phyloP scores from a whole-genome alignment of 108 stramenopile genomes.

The Discostella stelligeroides region DNA sequence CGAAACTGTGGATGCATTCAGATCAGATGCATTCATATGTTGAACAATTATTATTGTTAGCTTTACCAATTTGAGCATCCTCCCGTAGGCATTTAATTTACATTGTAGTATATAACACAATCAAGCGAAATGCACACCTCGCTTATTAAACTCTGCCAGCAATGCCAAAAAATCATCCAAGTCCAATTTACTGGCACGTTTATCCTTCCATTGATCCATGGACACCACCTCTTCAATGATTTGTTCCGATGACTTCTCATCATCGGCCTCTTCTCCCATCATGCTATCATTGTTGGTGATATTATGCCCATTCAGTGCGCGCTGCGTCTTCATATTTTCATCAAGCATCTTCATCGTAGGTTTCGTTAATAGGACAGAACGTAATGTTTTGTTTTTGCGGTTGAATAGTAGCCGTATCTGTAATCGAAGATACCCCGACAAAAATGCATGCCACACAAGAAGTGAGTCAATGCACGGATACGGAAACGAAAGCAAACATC shows the following conservation, averaged over 20 bases:
- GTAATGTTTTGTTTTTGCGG: conserved; percentile 92
- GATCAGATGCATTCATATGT: too few relatives aligned
- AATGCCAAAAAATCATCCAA: conserved; percentile 95
- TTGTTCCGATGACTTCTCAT: conserved; percentile 48
- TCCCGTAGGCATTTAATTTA: too few relatives aligned
- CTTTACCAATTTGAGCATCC: too few relatives aligned
- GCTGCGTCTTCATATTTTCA: conserved; percentile 87
- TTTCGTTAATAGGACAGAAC: conserved; percentile 80
- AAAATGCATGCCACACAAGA: not conserved
- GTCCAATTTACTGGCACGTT: conserved; percentile 93
- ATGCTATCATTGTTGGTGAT: conserved; percentile 21
- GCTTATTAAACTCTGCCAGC: conserved; percentile 88
- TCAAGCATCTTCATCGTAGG: conserved; percentile 87
- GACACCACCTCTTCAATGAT: conserved; percentile 86
- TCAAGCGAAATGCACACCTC: conserved; percentile 91
- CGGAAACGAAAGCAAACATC: conserved; percentile 31
- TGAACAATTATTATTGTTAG: too few relatives aligned
- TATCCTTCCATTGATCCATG: conserved; percentile 76
- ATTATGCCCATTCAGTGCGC: conserved; percentile 49
- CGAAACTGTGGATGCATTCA: too few relatives aligned
- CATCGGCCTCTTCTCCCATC: conserved; percentile 32
- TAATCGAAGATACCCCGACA: not conserved
- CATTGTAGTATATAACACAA: too few relatives aligned
- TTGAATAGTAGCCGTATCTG: conserved; percentile 86
- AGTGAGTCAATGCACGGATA: conserved; percentile 18